phyloP scores from a whole-genome alignment of 768 basidiomycete species.

The Amanita polypyramis region DNA sequence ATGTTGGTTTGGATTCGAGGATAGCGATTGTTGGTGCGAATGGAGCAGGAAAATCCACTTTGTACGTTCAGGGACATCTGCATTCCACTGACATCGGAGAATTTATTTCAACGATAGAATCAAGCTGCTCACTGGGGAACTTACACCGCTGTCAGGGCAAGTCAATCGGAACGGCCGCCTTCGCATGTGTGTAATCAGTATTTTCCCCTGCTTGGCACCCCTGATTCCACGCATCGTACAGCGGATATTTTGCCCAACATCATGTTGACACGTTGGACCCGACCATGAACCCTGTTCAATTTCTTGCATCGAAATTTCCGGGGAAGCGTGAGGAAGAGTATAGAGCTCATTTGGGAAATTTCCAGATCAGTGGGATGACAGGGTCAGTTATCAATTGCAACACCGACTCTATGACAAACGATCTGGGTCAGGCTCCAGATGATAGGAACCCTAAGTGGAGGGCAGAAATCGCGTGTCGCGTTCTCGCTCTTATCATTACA shows the following conservation, averaged over 20 bases:
- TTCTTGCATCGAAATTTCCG: slow-evolving; percentile 85
- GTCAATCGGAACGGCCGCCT: slow-evolving; percentile 87
- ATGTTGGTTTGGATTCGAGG: slow-evolving; percentile 88
- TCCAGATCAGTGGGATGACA: slow-evolving; percentile 95
- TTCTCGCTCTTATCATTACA: slow-evolving; percentile 82
- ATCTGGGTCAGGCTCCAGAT: slow-evolving; percentile 50
- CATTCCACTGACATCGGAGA: background rate
- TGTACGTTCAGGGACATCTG: slow-evolving; percentile 35
- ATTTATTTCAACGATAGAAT: slow-evolving; percentile 40
- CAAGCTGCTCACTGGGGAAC: slow-evolving; percentile 82
- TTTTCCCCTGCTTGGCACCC: background rate
- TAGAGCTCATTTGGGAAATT: slow-evolving; percentile 87
- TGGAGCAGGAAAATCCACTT: slow-evolving; percentile 92
- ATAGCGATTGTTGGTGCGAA: slow-evolving; percentile 94
- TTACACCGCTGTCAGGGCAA: slow-evolving; percentile 66
- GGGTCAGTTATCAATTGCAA: slow-evolving; percentile 35
- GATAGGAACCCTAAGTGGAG: slow-evolving; percentile 89
- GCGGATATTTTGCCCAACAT: slow-evolving; percentile 90
- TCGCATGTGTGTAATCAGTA: slow-evolving; percentile 52
- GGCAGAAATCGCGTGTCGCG: slow-evolving; percentile 93
- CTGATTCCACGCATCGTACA: slow-evolving; percentile 18
- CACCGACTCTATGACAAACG: slow-evolving; percentile 1
- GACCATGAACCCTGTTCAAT: slow-evolving; percentile 84
- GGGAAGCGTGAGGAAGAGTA: slow-evolving; percentile 97
- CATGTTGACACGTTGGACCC: slow-evolving; percentile 89